Evolutionary conservation across 2,329 filamentous ascomycete species (phyloP).

Genomic region (Phaeosphaeria sp.): DNA sequence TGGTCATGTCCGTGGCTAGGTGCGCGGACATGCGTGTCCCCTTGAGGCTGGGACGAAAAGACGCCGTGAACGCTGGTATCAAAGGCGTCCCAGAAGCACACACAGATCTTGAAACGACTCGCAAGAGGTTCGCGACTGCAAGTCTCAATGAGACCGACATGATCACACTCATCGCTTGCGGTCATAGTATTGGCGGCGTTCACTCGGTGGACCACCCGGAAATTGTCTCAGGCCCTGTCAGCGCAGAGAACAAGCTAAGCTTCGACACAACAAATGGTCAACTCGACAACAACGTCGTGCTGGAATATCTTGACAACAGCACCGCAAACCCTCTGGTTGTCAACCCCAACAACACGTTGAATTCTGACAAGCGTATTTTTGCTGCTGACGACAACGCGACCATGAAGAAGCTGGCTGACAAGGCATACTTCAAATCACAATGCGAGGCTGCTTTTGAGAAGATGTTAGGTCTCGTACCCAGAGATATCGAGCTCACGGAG

Average conservation of each 20-base stretch:
- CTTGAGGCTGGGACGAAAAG: slow-evolving; percentile 39
- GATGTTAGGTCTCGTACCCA: slow-evolving; percentile 31
- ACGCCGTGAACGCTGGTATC: slow-evolving; percentile 38
- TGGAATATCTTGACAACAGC: slow-evolving; percentile 40
- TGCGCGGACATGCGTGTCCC: slow-evolving; percentile 41
- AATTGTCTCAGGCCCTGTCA: slow-evolving; percentile 33
- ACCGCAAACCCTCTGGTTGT: slow-evolving; percentile 36
- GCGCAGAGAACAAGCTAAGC: slow-evolving; percentile 25
- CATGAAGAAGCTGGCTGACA: slow-evolving; percentile 34
- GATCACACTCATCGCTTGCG: slow-evolving; percentile 43
- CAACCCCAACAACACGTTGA: slow-evolving; percentile 35
- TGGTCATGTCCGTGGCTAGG: slow-evolving; percentile 36
- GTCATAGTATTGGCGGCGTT: slow-evolving; percentile 46
- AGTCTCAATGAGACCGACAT: slow-evolving; percentile 36
- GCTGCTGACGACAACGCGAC: slow-evolving; percentile 39
- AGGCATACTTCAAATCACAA: slow-evolving; percentile 21
- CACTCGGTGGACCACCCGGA: slow-evolving; percentile 40
- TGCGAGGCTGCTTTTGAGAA: slow-evolving; percentile 25
- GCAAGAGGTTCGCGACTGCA: slow-evolving; percentile 36
- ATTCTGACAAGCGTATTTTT: slow-evolving; percentile 44
- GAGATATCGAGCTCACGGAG: slow-evolving; percentile 23
- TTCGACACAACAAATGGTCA: slow-evolving; percentile 33
- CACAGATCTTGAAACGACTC: slow-evolving; percentile 38
- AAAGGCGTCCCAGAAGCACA: slow-evolving; percentile 43
- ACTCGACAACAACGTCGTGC: slow-evolving; percentile 40